Base-by-base conservation (phyloP, 768 basidiomycete species). In the Chalciporus chontae region DNA sequence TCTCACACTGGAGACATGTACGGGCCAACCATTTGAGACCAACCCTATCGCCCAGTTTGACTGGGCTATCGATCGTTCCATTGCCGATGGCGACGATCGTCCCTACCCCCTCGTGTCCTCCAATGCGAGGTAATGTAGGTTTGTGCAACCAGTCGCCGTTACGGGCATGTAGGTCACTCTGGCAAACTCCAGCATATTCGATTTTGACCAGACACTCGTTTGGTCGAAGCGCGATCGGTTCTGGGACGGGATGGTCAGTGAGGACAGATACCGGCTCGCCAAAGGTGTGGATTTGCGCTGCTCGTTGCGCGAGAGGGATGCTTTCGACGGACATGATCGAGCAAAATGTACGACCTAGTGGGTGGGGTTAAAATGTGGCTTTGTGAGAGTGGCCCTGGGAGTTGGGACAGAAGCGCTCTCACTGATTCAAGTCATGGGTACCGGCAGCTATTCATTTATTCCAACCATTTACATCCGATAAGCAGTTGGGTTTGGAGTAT, bases 81-180 rank as follows among this genome's bases (percentile, higher is more conserved):
- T 69, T 57, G 19, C 66, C 75, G 32, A 79, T 73, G 15, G 73
- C 76, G 17, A 76, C 72, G 50, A 79, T 57, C 36, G 50, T 57
- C 21, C 77, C 77, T 3, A 71, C 73, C n/a, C 77, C 76, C 52
- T 77, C 76, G 58, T 77, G 77, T 0, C 77, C 75, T 1, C 72
- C 73, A 19, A 75, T 58, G 51, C 57, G 27, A 59, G 63, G 42
- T 66, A 76, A 69, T 5, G 52, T 53, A 7, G 58, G 63, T 11
- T 51, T 52, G 17, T n/a, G 8, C 0, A 13, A 0, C 58, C 74
- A 77, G 47, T 77, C 75, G 7, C 72, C 76, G 18, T 66, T 54
- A 48, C 63, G 67, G 23, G 58, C 67, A 50, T 74, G 72, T n/a
- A 74, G 52, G 51, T 77, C 73, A 4, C 63, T 65, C 32, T 74